These are phyloP conservation scores for Coemansia sp. DNA, from an alignment of 192 early-diverging fungal genomes.

Conservation along the genomic window DNA sequence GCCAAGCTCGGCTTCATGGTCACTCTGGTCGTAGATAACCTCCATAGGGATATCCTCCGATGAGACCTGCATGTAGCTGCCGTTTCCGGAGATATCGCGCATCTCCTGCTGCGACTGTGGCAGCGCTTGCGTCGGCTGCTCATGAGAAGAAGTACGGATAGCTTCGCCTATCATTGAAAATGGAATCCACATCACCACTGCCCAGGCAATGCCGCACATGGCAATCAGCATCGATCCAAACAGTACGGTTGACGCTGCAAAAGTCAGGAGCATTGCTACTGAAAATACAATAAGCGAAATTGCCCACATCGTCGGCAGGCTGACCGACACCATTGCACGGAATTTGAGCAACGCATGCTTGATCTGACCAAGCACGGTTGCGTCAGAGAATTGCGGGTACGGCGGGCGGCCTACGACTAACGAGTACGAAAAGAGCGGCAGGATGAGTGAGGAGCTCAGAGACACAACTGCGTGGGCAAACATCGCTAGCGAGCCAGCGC, in stretches of 20 bases:
- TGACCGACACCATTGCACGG: slow-evolving; percentile 19
- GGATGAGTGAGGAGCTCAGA: slow-evolving; percentile 49
- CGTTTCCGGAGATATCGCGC: not conserved
- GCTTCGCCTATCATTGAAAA: slow-evolving; percentile 81
- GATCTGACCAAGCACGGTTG: not conserved
- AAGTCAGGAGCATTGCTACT: slow-evolving; percentile 65
- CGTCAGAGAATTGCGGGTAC: not conserved
- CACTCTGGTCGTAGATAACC: not conserved
- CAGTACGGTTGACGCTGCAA: slow-evolving; percentile 56
- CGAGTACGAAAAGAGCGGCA: slow-evolving; percentile 46
- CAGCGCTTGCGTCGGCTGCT: not conserved
- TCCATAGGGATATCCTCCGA: slow-evolving; percentile 35
- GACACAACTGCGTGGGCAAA: slow-evolving; percentile 76
- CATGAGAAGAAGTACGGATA: slow-evolving; percentile 16
- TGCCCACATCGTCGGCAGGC: slow-evolving; percentile 66
- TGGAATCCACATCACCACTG: slow-evolving; percentile 88
- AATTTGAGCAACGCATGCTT: slow-evolving; percentile 3
- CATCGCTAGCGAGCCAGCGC: slow-evolving; percentile 84
- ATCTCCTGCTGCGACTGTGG: not conserved
- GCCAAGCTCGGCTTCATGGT: not conserved
- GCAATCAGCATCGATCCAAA: slow-evolving; percentile 72
- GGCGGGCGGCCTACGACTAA: slow-evolving; percentile 1
- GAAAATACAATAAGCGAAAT: slow-evolving; percentile 68
- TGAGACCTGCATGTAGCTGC: slow-evolving; percentile 24
- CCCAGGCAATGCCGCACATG: slow-evolving; percentile 81